phyloP scores from a whole-genome alignment of 2,329 filamentous ascomycete species.

The Aurifilum marmelostoma region DNA sequence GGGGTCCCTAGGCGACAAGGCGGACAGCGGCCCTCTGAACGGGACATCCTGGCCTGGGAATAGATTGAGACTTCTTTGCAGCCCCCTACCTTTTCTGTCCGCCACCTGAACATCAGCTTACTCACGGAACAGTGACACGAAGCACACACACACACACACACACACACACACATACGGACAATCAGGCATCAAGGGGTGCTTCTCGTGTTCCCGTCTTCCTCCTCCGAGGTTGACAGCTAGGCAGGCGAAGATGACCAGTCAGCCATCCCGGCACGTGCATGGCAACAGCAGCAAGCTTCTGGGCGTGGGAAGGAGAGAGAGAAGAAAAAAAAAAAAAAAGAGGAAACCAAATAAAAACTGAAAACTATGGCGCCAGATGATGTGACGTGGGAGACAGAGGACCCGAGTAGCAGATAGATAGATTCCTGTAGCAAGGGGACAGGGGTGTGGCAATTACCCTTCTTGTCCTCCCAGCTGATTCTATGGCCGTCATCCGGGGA shows the following conservation, averaged over 20 bases:
- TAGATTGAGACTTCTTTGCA: not conserved
- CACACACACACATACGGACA: not conserved
- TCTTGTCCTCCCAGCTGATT: not conserved
- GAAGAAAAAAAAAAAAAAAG: no score
- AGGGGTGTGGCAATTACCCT: not conserved
- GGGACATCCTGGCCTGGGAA: not conserved
- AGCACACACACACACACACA: no score
- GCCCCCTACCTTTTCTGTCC: not conserved
- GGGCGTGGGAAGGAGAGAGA: no score
- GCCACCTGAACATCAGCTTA: not conserved
- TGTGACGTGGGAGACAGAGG: not conserved
- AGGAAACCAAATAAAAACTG: no score
- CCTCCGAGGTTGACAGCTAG: not conserved
- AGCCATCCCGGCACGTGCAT: not conserved
- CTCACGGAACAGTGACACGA: not conserved
- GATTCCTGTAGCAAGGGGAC: not conserved
- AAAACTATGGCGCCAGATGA: not conserved
- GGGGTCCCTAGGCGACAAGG: no score
- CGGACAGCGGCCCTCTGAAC: not conserved
- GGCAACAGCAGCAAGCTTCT: not conserved
- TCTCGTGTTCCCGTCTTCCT: not conserved
- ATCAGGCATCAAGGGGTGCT: not conserved
- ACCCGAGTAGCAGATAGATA: slow-evolving; percentile 5
- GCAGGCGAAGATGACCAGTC: not conserved
- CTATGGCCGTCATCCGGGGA: not conserved